phyloP scores from a whole-genome alignment of 2,329 filamentous ascomycete genomes.

The Fusarium continuum region DNA sequence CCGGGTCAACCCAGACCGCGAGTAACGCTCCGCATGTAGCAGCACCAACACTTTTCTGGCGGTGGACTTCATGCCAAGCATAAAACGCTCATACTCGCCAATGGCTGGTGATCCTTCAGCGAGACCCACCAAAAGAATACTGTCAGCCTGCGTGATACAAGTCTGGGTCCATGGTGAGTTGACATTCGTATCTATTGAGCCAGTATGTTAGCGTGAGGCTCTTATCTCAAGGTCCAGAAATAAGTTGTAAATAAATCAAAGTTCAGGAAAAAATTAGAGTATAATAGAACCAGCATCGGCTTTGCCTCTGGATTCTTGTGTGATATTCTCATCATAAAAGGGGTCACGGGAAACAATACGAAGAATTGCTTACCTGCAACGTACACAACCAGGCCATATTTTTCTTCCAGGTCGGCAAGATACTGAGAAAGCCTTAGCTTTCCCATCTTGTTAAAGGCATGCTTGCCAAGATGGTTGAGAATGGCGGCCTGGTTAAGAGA shows the following conservation, averaged over 20 bases:
- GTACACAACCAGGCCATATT: conserved; percentile 94
- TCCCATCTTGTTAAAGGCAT: conserved; percentile 97
- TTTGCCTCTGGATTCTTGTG: conserved; percentile 57
- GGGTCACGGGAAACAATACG: conserved; percentile 1
- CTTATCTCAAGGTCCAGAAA: conserved; percentile 3
- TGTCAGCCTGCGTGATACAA: conserved; percentile 96
- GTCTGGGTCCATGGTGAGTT: conserved; percentile 99
- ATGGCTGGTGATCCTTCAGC: conserved; percentile 90
- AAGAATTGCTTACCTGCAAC: conserved; percentile 73
- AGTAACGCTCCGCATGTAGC: conserved; percentile 89
- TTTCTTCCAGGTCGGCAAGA: conserved; percentile 94
- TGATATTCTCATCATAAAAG: conserved; percentile 61
- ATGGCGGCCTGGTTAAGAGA: conserved; percentile 94
- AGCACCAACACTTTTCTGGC: conserved; percentile 92
- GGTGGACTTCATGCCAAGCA: conserved; percentile 96
- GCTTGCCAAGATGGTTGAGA: conserved; percentile 90
- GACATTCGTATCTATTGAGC: conserved; percentile 84
- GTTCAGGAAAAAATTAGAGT: conserved; percentile 78
- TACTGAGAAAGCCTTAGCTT: conserved; percentile 97
- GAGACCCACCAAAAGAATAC: conserved; percentile 89
- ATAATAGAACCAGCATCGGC: conserved; percentile 64
- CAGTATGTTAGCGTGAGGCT: conserved; percentile 42
- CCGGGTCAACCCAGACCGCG: conserved; percentile 82
- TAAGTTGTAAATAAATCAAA: background rate
- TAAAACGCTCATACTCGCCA: conserved; percentile 95